Evolutionary conservation across 106 monocot genomes (phyloP).

Genomic region (Dioscorea dumetorum): DNA sequence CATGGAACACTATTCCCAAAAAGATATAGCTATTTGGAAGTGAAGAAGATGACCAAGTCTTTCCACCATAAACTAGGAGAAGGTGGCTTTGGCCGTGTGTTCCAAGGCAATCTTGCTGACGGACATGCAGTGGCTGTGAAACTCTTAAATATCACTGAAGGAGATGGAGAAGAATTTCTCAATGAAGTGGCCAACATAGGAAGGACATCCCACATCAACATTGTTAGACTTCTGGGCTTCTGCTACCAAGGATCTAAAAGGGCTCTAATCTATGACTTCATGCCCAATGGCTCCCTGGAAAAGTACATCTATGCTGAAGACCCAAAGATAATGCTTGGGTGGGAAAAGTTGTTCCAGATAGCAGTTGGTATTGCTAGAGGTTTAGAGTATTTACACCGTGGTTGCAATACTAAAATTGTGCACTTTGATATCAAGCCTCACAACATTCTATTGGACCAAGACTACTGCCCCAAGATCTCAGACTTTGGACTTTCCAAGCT

Average conservation of each 20-base stretch:
- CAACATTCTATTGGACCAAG: conserved; percentile 30
- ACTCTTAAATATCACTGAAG: conserved; percentile 14
- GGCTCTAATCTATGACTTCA: conserved; percentile 34
- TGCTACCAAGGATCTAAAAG: conserved; percentile 20
- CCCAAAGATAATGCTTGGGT: conserved; percentile 9
- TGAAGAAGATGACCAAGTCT: conserved; percentile 22
- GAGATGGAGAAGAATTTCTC: conserved; percentile 25
- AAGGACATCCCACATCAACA: conserved; percentile 29
- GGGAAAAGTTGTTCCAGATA: conserved; percentile 18
- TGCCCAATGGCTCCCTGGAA: conserved; percentile 25
- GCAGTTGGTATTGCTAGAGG: conserved; percentile 30
- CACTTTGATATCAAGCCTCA: conserved; percentile 49
- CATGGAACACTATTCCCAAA: conserved; percentile 17
- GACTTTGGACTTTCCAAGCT: conserved; percentile 40
- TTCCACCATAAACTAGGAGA: conserved; percentile 25
- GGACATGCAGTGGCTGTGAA: conserved; percentile 33
- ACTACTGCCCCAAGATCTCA: conserved; percentile 26
- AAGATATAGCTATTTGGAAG: conserved; percentile 22
- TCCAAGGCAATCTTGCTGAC: conserved; percentile 14
- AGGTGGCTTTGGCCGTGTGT: conserved; percentile 38
- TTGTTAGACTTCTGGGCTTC: conserved; percentile 31
- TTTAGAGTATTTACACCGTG: conserved; percentile 29
- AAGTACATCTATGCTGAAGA: conserved; percentile 19
- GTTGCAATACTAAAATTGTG: conserved; percentile 24
- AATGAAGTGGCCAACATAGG: conserved; percentile 33